phyloP scores from a whole-genome alignment of 2,329 filamentous ascomycete genomes.

The Coleophoma eucalyptorum region DNA sequence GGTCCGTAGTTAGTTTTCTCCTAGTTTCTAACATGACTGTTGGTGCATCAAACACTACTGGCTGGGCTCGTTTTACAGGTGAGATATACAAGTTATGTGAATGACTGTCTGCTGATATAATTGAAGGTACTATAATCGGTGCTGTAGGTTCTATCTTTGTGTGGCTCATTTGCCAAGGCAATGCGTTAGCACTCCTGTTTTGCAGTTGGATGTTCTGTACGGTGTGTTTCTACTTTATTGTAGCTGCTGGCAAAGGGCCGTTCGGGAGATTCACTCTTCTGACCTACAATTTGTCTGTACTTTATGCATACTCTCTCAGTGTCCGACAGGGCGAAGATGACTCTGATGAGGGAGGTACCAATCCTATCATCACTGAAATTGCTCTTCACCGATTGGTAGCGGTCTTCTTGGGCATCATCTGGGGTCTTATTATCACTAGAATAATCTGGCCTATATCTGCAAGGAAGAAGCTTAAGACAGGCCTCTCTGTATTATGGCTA shows the following conservation, averaged over 20 bases:
- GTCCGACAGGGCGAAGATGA: constrained; percentile 76
- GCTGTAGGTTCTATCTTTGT: constrained; percentile 70
- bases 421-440: constrained; percentile 87
- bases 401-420: constrained; percentile 68
- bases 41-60: constrained; percentile 91
- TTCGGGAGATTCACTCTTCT: constrained; percentile 92
- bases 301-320: constrained; percentile 90
- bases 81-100: not conserved
- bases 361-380: constrained; percentile 85
- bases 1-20: constrained; percentile 96
- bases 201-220: constrained; percentile 79
- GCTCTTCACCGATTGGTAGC: constrained; percentile 81
- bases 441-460: constrained; percentile 93
- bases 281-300: constrained; percentile 90
- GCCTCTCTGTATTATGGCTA: constrained; percentile 85
- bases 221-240: constrained; percentile 85
- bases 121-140: constrained; percentile 65
- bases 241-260: constrained; percentile 79
- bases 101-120: not conserved
- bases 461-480: constrained; percentile 81
- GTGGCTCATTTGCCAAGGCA: constrained; percentile 74
- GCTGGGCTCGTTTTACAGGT: constrained; percentile 79
- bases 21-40: constrained; percentile 98
- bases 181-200: constrained; percentile 71
- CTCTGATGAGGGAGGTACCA: constrained; percentile 81